Evolutionary conservation across 768 basidiomycete species (phyloP).

Genomic region (Cyclocybe cylindracea): DNA sequence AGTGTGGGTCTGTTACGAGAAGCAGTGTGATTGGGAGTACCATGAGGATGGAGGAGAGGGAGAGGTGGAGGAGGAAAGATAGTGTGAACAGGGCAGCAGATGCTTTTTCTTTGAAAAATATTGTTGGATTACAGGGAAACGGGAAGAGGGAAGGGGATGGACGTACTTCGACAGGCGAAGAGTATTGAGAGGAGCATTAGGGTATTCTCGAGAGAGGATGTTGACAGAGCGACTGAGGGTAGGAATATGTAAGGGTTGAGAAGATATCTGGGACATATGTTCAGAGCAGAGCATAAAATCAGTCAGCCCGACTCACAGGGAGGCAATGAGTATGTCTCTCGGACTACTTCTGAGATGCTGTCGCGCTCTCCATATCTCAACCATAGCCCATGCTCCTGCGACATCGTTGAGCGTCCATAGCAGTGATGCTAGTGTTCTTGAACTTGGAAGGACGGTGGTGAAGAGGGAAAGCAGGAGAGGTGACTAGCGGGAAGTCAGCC

Average conservation of each 20-base stretch:
- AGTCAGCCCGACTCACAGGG: conserved; percentile 50
- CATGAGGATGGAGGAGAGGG: conserved; percentile 69
- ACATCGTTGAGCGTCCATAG: conserved; percentile 76
- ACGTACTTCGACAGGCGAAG: conserved; percentile 67
- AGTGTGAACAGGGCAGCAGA: conserved; percentile 64
- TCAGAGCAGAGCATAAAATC: background rate
- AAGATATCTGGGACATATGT: conserved; percentile 60
- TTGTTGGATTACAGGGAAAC: background rate
- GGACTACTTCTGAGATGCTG: conserved; percentile 47
- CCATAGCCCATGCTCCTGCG: conserved; percentile 66
- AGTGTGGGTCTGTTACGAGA: conserved; percentile 59
- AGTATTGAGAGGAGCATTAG: conserved; percentile 65
- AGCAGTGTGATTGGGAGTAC: conserved; percentile 69
- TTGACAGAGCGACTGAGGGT: conserved; percentile 79
- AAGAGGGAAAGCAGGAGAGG: conserved; percentile 79
- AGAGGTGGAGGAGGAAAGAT: conserved; percentile 71
- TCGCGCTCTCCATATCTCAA: conserved; percentile 67
- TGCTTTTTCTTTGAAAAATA: conserved; percentile 47
- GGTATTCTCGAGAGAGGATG: conserved; percentile 80
- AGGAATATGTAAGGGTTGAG: conserved; percentile 88
- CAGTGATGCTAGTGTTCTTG: conserved; percentile 46
- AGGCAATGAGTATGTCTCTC: conserved; percentile 63
- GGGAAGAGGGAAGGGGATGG: background rate
- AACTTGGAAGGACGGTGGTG: conserved; percentile 65
- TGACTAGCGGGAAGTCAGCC: conserved; percentile 52